Base-by-base conservation (phyloP, 768 basidiomycete genomes). In the Boletus fagicola region DNA sequence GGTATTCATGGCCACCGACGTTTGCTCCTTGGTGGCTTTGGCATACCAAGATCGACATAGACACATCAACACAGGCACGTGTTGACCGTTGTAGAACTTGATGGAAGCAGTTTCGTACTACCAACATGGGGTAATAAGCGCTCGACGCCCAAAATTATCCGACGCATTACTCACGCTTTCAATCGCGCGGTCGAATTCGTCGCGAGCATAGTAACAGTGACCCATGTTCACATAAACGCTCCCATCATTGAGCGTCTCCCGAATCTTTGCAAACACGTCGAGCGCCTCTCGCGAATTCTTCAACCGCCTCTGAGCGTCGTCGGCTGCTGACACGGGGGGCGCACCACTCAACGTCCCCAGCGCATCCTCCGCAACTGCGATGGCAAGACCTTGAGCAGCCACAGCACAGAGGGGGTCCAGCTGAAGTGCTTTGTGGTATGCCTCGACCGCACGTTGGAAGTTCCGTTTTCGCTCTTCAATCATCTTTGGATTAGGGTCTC, bases 141-240 rank as follows among this genome's bases (percentile, higher is more conserved):
- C 22, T 24, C 31, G 18, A 18, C 12, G 16, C 12, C 4, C 13
- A 30, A 39, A 51, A 51, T 12, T 18, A 3, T 3, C 15, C 3
- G 22, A 22, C 28, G 38, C 9, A 12, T 16, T 3, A 78, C 86
- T 70, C 69, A 97, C 96, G 66, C 92, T 91, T 73, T 99, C 95
- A 60, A 98, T 95, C 1, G 97, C 96, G 49, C 91, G 82, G 61
- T 98, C 96, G 68, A 88, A 97, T 69, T 99, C 96, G 57, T 97
- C 96, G 50, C 92, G 80, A 20, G 85, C 83, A 67, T 92, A 96
- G 69, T 94, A 90, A 65, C 94, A 97, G 66, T 98, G 97, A 0
- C 95, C 97, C 79, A 98, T 95, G 70, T 99, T 99, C 67, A 92
- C 78, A 67, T 95, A 94, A 5, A 97, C 94, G 57, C 90, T 90